Conservation (phyloP, 176 grass and related monocot genomes). For the Avena sativa region DNA sequence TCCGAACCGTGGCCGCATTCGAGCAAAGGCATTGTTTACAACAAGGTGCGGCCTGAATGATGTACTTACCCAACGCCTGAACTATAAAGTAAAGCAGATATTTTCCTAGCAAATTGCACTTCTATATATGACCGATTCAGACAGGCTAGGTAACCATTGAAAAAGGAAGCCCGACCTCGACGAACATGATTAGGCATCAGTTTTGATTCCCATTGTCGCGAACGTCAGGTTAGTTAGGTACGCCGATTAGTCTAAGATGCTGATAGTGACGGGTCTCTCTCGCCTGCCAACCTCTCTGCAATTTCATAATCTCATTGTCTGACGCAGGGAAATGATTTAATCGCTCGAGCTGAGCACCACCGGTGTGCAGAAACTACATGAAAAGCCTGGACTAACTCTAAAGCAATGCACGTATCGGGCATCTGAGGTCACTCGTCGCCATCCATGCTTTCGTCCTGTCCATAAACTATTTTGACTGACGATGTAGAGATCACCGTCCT, state of each 20-base stretch:
- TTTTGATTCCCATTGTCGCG: slow-evolving; percentile 35
- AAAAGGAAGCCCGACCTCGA: slow-evolving; percentile 32
- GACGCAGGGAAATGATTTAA: neutral
- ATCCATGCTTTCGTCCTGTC: neutral
- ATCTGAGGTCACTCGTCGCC: neutral
- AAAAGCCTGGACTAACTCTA: too few relatives aligned
- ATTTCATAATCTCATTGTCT: neutral
- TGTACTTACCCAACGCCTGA: neutral
- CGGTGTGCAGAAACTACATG: too few relatives aligned
- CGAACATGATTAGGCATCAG: slow-evolving; percentile 34
- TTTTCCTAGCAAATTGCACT: slow-evolving; percentile 27
- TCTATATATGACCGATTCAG: slow-evolving; percentile 16
- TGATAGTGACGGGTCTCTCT: slow-evolving; percentile 16
- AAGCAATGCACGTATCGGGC: neutral
- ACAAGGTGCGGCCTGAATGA: slow-evolving; percentile 8
- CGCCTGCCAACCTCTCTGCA: too few relatives aligned
- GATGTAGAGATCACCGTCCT: neutral
- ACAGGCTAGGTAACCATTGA: slow-evolving; percentile 31
- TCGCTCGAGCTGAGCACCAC: neutral
- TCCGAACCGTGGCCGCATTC: neutral
- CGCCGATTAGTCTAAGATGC: slow-evolving; percentile 37
- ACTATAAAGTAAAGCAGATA: slow-evolving; percentile 41
- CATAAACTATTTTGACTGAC: neutral
- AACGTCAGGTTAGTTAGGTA: slow-evolving; percentile 29
- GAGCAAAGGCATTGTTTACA: neutral